These are phyloP conservation scores for Gypsophila paniculata DNA, from an alignment of 179 eudicot species.

Conservation along the genomic window DNA sequence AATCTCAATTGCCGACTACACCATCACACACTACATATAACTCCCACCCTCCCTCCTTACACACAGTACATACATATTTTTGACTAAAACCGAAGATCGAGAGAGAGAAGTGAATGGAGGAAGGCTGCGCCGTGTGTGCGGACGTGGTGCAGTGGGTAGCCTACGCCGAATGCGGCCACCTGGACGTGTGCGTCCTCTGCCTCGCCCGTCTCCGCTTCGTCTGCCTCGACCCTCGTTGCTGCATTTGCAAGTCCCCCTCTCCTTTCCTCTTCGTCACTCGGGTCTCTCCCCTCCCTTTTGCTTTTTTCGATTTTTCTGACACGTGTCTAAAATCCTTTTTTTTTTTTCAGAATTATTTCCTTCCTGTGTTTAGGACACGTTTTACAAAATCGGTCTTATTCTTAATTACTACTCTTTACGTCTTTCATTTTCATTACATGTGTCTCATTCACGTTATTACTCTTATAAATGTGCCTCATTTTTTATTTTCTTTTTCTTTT, in stretches of 20 bases:
- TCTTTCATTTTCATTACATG: too few relatives aligned
- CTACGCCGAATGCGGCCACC: constrained; percentile 79
- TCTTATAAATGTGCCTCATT: too few relatives aligned
- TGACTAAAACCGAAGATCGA: background rate
- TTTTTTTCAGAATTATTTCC: background rate
- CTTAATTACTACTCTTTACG: too few relatives aligned
- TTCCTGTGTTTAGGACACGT: too few relatives aligned
- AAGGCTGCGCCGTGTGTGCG: constrained; percentile 42
- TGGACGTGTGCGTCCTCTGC: constrained; percentile 76
- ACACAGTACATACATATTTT: too few relatives aligned
- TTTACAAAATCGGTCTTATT: too few relatives aligned
- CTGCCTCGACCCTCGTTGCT: constrained; percentile 71
- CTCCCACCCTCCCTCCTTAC: too few relatives aligned
- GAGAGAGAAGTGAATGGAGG: constrained; percentile 3
- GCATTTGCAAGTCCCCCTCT: constrained; percentile 71
- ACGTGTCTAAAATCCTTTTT: background rate
- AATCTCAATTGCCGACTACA: too few relatives aligned
- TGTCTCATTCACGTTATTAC: too few relatives aligned
- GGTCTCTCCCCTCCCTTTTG: constrained; percentile 27
- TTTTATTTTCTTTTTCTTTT: too few relatives aligned
- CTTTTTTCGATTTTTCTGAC: background rate
- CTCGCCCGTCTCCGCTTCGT: constrained; percentile 87
- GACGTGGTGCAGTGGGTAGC: constrained; percentile 79
- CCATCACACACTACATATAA: too few relatives aligned
- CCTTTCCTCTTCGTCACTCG: constrained; percentile 56